Base-by-base conservation (phyloP, 345 rosid species). In the Trapa incisa region DNA sequence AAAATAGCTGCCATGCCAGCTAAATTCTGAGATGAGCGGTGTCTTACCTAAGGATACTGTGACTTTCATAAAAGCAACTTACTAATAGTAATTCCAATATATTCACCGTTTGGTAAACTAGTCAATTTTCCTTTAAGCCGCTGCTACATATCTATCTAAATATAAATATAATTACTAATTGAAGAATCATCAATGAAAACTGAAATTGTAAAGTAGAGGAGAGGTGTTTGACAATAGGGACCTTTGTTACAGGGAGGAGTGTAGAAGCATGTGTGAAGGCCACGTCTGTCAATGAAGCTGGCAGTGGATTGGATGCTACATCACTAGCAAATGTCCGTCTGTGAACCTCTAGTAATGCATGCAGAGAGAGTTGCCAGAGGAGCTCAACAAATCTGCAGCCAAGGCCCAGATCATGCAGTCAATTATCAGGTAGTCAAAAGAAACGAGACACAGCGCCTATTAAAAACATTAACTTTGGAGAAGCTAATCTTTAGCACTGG, bases 181-280 rank as follows among this genome's bases (percentile, higher is more conserved):
- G 38, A 58, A 58, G 5, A 32, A 33, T 11, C 4, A 58, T 32
- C 38, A 9, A 58, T 5, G 63, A 35, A 2, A 33, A 15, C 35
- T 58, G 6, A n/a, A 58, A 29, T 10, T 37, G 60, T 4, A 22
- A 22, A 22, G 29, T 22, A 22, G 29, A 22, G 29, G 60, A 58
- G 63, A 6, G 63, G 35, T 14, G 37, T 10, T 58, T 58, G 14
- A 10, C 6, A 65, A 29, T 3, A 22, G 36, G 36, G 9, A 94
- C 99, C 93, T 87, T 94, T 29, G 99, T 91, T 57, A 94, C 88
- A n/a, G 97, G 99, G 74, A 94, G 96, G 66, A 94, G 77, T 9
- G 99, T 89, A 68, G 99, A 93, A 69, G 99, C 99, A 78, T 94
- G 99, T 71, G 96, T 91, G 80, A 91, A 94, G 17, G 97, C 89